These are phyloP conservation scores for Picochlorum sp. DNA, from an alignment of 139 green algal species.

Conservation along the genomic window DNA sequence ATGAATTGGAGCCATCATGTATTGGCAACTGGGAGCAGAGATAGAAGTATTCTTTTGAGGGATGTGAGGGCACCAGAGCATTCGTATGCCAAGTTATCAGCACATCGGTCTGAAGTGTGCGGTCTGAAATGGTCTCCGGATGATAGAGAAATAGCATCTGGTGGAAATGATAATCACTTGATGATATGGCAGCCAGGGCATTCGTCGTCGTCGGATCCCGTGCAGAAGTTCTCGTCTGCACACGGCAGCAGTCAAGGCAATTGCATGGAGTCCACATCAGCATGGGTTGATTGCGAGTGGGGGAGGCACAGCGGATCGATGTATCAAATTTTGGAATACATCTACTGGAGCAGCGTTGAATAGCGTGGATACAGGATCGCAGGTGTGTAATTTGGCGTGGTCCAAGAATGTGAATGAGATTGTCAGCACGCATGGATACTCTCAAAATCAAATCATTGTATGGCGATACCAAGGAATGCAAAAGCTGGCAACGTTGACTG, in stretches of 20 bases:
- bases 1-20: slow-evolving; percentile 80
- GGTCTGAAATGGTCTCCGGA: slow-evolving; percentile 76
- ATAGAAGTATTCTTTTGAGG: slow-evolving; percentile 79
- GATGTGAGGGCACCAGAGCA: slow-evolving; percentile 77
- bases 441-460: slow-evolving; percentile 87
- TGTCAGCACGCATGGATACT: slow-evolving; percentile 95
- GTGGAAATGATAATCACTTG: slow-evolving; percentile 83
- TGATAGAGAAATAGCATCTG: slow-evolving; percentile 68
- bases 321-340: slow-evolving; percentile 97
- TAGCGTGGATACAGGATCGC: slow-evolving; percentile 81
- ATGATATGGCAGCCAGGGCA: slow-evolving; percentile 50
- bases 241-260: slow-evolving; percentile 85
- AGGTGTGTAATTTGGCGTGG: slow-evolving; percentile 96
- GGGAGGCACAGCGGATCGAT: slow-evolving; percentile 91
- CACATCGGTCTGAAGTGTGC: slow-evolving; percentile 83
- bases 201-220: slow-evolving; percentile 13
- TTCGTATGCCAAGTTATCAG: slow-evolving; percentile 52
- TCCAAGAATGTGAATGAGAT: slow-evolving; percentile 96
- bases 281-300: slow-evolving; percentile 88
- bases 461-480: slow-evolving; percentile 66
- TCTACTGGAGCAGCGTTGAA: slow-evolving; percentile 56
- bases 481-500: slow-evolving; percentile 87
- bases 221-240: slow-evolving; percentile 50
- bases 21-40: slow-evolving; percentile 77
- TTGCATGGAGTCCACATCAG: slow-evolving; percentile 95